Percentiles rank a stretch among this genome's conserved stretches.
Conservation (phyloP, 495 filamentous ascomycete species). For the Hypoxylon rickii region DNA sequence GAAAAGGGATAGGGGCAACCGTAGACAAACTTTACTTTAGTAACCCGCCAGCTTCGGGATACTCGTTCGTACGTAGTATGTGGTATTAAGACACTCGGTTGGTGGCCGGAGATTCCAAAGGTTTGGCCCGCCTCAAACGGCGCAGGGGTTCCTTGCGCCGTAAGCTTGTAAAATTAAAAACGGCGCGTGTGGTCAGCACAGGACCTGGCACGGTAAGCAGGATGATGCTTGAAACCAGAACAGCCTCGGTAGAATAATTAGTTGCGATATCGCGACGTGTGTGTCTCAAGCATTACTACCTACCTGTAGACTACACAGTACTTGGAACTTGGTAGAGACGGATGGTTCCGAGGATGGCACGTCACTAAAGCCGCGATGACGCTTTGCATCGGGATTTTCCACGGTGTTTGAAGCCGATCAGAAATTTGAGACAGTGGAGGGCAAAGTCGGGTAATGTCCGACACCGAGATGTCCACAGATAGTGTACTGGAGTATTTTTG, state of each 20-base stretch:
- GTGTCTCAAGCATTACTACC: too few species aligned
- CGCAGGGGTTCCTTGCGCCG: not conserved
- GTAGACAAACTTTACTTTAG: too few species aligned
- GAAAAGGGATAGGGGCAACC: not conserved
- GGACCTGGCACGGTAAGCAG: not conserved
- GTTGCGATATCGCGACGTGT: constrained; percentile 24
- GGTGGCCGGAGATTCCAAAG: not conserved
- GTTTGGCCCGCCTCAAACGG: not conserved
- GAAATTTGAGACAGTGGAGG: not conserved
- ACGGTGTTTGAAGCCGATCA: constrained; percentile 9
- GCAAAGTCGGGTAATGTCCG: too few species aligned
- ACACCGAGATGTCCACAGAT: too few species aligned
- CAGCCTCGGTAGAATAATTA: constrained; percentile 24
- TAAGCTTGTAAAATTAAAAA: not conserved
- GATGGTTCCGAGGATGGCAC: not conserved
- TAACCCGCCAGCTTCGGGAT: too few species aligned
- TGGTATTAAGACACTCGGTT: not conserved
- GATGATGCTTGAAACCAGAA: not conserved
- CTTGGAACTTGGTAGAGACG: not conserved
- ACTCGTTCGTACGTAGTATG: too few species aligned
- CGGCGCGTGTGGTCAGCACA: not conserved
- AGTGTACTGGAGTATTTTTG: too few species aligned
- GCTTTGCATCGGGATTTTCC: constrained; percentile 21
- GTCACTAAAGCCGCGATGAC: not conserved
- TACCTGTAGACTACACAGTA: too few species aligned